Conservation (phyloP, 2,329 filamentous ascomycete species). For the Colletotrichum tofieldiae region DNA sequence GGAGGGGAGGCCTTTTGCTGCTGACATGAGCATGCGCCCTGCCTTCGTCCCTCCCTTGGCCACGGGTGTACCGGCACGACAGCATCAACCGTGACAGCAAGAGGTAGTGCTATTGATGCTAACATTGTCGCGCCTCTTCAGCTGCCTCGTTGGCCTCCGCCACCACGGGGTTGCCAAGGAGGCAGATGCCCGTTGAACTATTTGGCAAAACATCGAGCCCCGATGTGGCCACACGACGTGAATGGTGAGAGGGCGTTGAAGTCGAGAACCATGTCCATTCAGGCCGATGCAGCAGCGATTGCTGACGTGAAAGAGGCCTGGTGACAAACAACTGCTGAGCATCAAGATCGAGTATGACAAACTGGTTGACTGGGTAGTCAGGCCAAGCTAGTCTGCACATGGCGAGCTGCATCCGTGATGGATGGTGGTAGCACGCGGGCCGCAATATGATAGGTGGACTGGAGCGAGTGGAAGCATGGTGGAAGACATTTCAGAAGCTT, state of each 20-base stretch:
- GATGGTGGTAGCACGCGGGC: conserved; percentile 5
- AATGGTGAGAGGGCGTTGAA: not conserved
- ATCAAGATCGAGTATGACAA: not conserved
- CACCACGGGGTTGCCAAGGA: not conserved
- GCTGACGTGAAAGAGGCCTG: not conserved
- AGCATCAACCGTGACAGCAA: conserved; percentile 14
- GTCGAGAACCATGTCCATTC: not conserved
- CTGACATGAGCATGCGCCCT: conserved; percentile 28
- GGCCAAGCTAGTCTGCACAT: conserved; percentile 6
- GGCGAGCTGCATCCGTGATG: conserved; percentile 21
- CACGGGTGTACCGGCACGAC: conserved; percentile 29
- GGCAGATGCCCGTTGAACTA: conserved; percentile 2
- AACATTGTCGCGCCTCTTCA: not conserved
- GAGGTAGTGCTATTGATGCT: conserved; percentile 30
- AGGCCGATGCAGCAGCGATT: no score
- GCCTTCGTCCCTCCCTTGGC: not conserved
- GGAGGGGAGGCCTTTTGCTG: conserved; percentile 17
- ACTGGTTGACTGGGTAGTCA: not conserved
- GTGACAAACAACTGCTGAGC: conserved; percentile 13
- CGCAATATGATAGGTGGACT: conserved; percentile 31
- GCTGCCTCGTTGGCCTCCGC: not conserved
- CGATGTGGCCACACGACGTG: not conserved
- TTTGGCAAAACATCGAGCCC: not conserved
- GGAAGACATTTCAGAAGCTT: conserved; percentile 36
- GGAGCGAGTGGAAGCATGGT: conserved; percentile 28